These are phyloP conservation scores for Sarocladium brachiariae DNA, from an alignment of 2,329 filamentous ascomycete genomes.

Conservation along the genomic window DNA sequence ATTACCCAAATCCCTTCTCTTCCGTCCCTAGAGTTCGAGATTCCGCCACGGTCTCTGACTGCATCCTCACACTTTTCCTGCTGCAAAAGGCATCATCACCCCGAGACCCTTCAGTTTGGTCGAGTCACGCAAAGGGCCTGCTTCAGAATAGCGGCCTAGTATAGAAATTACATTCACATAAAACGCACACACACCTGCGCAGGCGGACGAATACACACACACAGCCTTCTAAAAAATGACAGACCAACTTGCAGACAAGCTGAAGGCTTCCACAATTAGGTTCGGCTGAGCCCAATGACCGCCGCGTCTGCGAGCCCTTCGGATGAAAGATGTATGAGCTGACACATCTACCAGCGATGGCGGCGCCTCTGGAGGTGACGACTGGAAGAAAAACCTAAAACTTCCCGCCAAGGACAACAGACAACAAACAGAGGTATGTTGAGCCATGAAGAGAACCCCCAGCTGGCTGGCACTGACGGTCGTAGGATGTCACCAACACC, in stretches of 20 bases:
- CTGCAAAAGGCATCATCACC: background rate
- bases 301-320: conserved; percentile 15
- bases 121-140: conserved; percentile 6
- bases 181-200: background rate
- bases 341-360: conserved; percentile 38
- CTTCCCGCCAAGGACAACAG: conserved; percentile 67
- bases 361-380: conserved; percentile 33
- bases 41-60: background rate
- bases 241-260: conserved; percentile 39
- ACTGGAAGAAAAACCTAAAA: conserved; percentile 69
- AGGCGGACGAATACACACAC: conserved; percentile 13
- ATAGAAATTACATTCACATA: background rate
- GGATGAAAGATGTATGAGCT: conserved; percentile 21
- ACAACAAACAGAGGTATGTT: conserved; percentile 68
- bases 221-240: conserved; percentile 32
- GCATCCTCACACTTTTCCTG: background rate
- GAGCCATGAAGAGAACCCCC: background rate
- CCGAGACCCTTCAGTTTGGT: background rate
- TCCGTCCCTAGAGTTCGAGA: background rate
- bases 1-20: background rate
- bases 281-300: conserved; percentile 19
- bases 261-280: conserved; percentile 35
- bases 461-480: background rate
- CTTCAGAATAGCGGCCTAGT: conserved; percentile 7
- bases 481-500: conserved; percentile 91